phyloP scores from a whole-genome alignment of 352 stramenopile genomes.

The Pythium rishiriense region DNA sequence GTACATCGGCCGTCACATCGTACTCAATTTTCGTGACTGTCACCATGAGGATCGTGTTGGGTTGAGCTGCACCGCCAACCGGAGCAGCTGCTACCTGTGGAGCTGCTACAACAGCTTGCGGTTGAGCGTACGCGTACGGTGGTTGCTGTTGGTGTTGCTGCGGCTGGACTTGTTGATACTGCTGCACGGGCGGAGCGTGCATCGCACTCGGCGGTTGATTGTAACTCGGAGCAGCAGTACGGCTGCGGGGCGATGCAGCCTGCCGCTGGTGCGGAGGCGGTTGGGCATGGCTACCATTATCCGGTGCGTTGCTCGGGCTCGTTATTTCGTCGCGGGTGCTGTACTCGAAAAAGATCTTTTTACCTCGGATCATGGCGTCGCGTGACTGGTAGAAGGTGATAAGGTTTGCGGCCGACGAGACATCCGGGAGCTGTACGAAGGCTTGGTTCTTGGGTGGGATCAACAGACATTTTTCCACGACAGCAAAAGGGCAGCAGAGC shows the following conservation, averaged over 20 bases:
- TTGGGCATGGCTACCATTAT: background rate
- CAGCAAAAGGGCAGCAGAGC: conserved; percentile 77
- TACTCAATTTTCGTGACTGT: conserved; percentile 83
- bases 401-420: conserved; percentile 61
- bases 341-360: conserved; percentile 81
- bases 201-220: conserved; percentile 1
- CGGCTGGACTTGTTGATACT: conserved; percentile 35
- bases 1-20: conserved; percentile 75
- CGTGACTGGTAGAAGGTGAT: conserved; percentile 78
- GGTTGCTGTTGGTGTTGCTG: conserved; percentile 24
- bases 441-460: conserved; percentile 75
- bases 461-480: conserved; percentile 79
- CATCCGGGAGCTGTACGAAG: conserved; percentile 79
- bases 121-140: conserved; percentile 9
- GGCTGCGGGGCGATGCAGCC: background rate
- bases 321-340: conserved; percentile 71
- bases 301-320: conserved; percentile 21
- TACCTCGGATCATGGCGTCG: conserved; percentile 72
- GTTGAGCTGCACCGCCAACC: conserved; percentile 10
- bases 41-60: conserved; percentile 80
- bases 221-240: background rate
- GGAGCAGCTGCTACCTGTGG: background rate
- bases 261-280: background rate
- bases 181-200: conserved; percentile 15
- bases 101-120: background rate